phyloP scores from a whole-genome alignment of 139 green algal genomes.

The Deuterostichococcus epilithicus region DNA sequence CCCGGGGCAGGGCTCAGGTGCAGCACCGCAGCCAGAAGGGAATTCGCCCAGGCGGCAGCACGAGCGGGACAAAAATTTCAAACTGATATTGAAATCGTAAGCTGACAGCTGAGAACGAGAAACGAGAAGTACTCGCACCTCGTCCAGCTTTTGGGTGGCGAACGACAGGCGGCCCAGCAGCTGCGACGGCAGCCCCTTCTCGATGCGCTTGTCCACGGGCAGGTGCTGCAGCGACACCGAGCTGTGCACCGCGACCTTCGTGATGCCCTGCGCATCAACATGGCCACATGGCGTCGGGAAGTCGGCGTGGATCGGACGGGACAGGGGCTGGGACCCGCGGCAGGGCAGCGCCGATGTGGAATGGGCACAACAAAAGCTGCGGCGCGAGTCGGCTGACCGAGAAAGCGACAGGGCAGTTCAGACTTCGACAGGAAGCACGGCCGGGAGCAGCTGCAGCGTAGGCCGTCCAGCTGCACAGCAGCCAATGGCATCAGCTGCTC shows the following conservation, averaged over 20 bases:
- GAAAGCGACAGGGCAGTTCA: neutral
- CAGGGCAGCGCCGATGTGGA: too few species aligned
- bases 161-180: conserved; percentile 61
- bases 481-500: too few species aligned
- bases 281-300: too few species aligned
- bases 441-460: neutral
- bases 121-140: conserved; percentile 35
- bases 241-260: conserved; percentile 41
- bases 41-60: too few species aligned
- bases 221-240: conserved; percentile 79
- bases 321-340: too few species aligned
- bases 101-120: too few species aligned
- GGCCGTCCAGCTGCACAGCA: too few species aligned
- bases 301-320: too few species aligned
- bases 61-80: too few species aligned
- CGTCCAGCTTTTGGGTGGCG: conserved; percentile 74
- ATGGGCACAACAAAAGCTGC: neutral
- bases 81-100: too few species aligned
- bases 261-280: conserved; percentile 22
- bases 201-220: conserved; percentile 57
- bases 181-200: conserved; percentile 33
- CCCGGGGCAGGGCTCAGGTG: too few species aligned
- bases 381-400: neutral
- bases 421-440: neutral
- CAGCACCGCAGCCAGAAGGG: too few species aligned